Base-by-base conservation (phyloP, 257 asterid species). In the Rauvolfia tetraphylla region DNA sequence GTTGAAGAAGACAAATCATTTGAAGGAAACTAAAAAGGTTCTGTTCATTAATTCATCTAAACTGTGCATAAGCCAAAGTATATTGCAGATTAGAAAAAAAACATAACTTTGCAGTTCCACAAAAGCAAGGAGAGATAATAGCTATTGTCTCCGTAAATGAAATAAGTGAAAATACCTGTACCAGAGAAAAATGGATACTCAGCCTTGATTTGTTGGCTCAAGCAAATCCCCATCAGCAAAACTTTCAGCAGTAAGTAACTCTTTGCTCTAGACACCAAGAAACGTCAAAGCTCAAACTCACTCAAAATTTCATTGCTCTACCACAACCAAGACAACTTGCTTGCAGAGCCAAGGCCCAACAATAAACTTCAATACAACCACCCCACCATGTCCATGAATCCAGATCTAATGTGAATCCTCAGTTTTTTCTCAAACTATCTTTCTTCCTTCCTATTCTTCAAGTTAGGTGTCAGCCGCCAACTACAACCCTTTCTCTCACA, bases 181-280 rank as follows among this genome's bases (percentile, higher is more conserved):
- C 87, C 91, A 15, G 96, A 79, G 65, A 79, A 85, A 73, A 79
- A 81, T 71, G 88, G 76, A 85, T 84, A 82, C 68, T 89, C 96
- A 12, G 97, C 96, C 86, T 93, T 93, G 44, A 90, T 88, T 88
- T 89, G 94, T 81, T 88, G 91, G 92, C 98, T 93, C 56, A 81
- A 81, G 81, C 97, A 93, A 85, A 90, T 83, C 79, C 98, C 98
- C 98, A 93, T 93, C 1, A 69, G n/a, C 57, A 81, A 80, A 75
- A 61, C 75, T 75, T 76, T 81, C 74, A 59, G 61, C 59, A 73
- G 7, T 74, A n/a, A 41, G 54, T 8, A 83, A 72, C 72, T 22
- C 69, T 46, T 70, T 67, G 31, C 70, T 65, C 82, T 27, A 77
- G 59, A 74, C 44, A 79, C 72, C 83, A 53, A 77, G 57, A 74